A percentile compares a stretch with the other conserved stretches of the same genome.
Evolutionary conservation across 148 eudicot genomes (phyloP).

Genomic region (Simmondsia chinensis): DNA sequence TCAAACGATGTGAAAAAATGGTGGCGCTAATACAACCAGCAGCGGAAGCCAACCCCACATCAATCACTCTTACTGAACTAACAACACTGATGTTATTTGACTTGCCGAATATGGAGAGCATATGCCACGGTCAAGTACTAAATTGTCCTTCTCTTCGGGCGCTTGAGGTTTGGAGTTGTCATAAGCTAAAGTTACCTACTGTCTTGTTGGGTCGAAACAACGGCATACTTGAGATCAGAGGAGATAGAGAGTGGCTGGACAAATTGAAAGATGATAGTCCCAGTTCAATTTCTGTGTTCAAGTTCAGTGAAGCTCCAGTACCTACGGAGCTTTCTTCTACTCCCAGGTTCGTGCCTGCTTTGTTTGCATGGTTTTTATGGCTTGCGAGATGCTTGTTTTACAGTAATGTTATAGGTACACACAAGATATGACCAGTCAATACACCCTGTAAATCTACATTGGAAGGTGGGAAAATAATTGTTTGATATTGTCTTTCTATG

Average conservation of each 20-base stretch:
- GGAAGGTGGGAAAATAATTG: no score
- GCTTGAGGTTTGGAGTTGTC: slow-evolving; percentile 1
- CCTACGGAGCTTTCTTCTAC: slow-evolving; percentile 2
- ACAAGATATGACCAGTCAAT: no score
- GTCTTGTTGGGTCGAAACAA: background rate
- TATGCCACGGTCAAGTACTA: slow-evolving; percentile 5
- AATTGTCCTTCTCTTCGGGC: background rate
- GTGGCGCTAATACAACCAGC: slow-evolving; percentile 1
- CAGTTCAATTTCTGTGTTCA: background rate
- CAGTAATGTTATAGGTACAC: no score
- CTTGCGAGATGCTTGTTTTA: no score
- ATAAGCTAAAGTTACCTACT: background rate
- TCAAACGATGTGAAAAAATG: slow-evolving; percentile 6
- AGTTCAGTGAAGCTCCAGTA: background rate
- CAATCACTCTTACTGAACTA: background rate
- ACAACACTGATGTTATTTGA: slow-evolving; percentile 2
- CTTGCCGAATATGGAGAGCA: slow-evolving; percentile 3
- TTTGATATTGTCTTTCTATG: no score
- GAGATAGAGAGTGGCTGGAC: background rate
- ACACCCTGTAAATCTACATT: no score
- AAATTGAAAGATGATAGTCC: background rate
- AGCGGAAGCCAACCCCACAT: background rate
- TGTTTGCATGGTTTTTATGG: no score
- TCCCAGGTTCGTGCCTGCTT: no score
- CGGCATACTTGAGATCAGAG: background rate